Conservation (phyloP, 78 protist genomes). For the Chrysochromulina parva region DNA sequence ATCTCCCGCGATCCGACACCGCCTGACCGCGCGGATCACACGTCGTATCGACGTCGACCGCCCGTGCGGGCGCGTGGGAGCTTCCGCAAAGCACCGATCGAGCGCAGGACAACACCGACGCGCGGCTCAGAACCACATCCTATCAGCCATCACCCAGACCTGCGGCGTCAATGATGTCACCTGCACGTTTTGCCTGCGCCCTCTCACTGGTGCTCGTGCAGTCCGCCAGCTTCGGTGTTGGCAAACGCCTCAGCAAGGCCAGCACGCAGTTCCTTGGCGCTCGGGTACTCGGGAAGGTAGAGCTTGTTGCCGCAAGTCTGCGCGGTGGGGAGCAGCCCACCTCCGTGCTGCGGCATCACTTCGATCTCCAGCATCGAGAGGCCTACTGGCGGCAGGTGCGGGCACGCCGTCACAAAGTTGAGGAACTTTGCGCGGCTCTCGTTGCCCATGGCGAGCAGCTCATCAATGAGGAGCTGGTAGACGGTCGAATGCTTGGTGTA, state of each 20-base stretch:
- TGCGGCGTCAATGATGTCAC: too few species aligned
- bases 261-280: not conserved
- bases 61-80: too few species aligned
- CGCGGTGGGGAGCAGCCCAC: not conserved
- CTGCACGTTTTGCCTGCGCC: too few species aligned
- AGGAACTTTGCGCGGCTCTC: not conserved
- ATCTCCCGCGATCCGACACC: too few species aligned
- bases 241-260: not conserved
- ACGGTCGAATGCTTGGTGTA: not conserved
- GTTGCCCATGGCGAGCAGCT: not conserved
- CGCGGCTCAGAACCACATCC: too few species aligned
- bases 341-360: not conserved
- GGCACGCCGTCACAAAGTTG: slow-evolving; percentile 18
- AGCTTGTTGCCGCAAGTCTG: slow-evolving; percentile 30
- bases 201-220: not conserved
- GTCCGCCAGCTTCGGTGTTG: not conserved
- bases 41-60: too few species aligned
- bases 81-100: too few species aligned
- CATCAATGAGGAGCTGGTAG: slow-evolving; percentile 11
- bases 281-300: not conserved
- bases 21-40: too few species aligned
- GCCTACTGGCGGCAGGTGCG: slow-evolving; percentile 7
- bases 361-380: slow-evolving; percentile 9
- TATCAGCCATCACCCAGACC: too few species aligned
- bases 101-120: too few species aligned